Base-by-base conservation (phyloP, 2,329 filamentous ascomycete genomes). In the Botrytis fabae region DNA sequence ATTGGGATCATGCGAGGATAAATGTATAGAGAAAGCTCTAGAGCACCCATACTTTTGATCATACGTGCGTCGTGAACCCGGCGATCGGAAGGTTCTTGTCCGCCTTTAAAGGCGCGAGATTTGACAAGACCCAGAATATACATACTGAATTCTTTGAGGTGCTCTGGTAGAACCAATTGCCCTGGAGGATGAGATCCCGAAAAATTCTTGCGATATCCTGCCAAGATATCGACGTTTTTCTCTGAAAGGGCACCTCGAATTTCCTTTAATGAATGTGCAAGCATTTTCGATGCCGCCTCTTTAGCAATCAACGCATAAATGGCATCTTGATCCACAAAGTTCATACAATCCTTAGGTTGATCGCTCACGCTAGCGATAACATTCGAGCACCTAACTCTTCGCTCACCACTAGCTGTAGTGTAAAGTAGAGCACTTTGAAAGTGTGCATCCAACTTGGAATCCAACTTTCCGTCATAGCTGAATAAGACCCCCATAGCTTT, bases 381-480 rank as follows among this genome's bases (percentile, higher is more conserved):
- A 81, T 99, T 99, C 80, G 91, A 93, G 83, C 96, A 99, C 74
- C 96, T 88, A 66, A 99, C 96, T 71, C 96, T 89, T 66, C 96
- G 91, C 83, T 99, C 91, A 6, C 96, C 96, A 69, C 88, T 91
- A 6, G 94, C 93, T 7, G 95, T 97, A 0, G 96, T 99, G 83
- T 99, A 99, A 2, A 99, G 88, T 4, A 99, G 85, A 2, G 96
- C 96, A 35, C 93, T 94, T 82, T 99, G 96, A 87, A 99, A 99
- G 83, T 99, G 96, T 12, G 95, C 95, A 82, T 99, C 96, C 35
- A 98, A 87, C 83, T 98, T 98, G 7, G 94, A 86, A 82, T 99
- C 96, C n/a, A 99, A 89, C 83, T 98, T 98, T 74, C 96, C 96
- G 80, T 99, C 96, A 82, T 99, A 97, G 78, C 89, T 93, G 82